Evolutionary conservation across 768 basidiomycete genomes (phyloP).

Genomic region (Xerocomellus intermedius): DNA sequence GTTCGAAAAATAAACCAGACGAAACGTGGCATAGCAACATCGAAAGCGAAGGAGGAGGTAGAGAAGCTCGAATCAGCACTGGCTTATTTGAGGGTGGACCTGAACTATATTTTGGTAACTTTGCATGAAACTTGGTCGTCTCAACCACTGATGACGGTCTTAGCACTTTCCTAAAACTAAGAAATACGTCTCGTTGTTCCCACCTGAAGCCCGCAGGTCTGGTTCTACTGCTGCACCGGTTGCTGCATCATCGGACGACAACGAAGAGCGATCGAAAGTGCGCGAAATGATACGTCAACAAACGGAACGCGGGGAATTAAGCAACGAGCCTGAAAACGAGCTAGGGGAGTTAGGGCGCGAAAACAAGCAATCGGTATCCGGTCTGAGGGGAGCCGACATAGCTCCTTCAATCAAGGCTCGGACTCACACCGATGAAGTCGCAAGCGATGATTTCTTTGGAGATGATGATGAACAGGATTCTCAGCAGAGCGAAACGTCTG

Average conservation of each 20-base stretch:
- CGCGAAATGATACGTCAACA: conserved; percentile 53
- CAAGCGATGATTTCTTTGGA: conserved; percentile 30
- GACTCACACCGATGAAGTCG: conserved; percentile 12
- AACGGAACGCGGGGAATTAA: conserved; percentile 61
- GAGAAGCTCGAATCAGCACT: conserved; percentile 48
- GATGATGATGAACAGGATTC: conserved; percentile 23
- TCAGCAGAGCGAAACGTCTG: conserved; percentile 16
- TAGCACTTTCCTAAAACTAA: conserved; percentile 82
- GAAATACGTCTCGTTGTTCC: conserved; percentile 91
- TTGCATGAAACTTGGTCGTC: background rate
- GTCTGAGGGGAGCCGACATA: conserved; percentile 2
- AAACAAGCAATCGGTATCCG: background rate
- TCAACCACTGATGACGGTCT: conserved; percentile 1
- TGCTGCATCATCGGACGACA: conserved; percentile 24
- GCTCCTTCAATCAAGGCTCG: conserved; percentile 3
- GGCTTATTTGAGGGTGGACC: conserved; percentile 70
- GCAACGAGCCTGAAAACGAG: conserved; percentile 57
- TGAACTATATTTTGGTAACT: conserved; percentile 84
- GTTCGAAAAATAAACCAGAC: conserved; percentile 69
- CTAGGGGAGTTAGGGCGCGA: conserved; percentile 14
- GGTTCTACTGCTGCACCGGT: conserved; percentile 10
- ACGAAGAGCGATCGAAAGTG: conserved; percentile 57
- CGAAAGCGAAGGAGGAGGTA: conserved; percentile 37
- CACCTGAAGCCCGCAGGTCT: conserved; percentile 50
- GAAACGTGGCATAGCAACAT: conserved; percentile 50